phyloP scores from a whole-genome alignment of 1,284 basidiomycete genomes.

The Grifola frondosa region DNA sequence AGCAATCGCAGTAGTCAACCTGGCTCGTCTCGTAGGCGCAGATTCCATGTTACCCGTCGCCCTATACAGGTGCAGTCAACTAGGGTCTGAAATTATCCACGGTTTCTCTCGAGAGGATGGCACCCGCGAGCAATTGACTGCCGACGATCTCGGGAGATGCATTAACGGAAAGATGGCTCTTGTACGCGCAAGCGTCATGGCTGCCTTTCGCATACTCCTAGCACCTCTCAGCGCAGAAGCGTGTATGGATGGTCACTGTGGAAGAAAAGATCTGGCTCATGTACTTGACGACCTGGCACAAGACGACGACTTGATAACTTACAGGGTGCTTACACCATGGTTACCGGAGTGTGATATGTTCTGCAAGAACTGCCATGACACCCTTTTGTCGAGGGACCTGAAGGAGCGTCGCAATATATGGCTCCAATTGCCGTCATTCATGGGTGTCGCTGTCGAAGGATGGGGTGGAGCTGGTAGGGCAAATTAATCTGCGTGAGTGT shows the following conservation, averaged over 20 bases:
- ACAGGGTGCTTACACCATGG: too few relatives aligned
- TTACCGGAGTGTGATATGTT: too few relatives aligned
- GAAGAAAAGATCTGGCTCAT: too few relatives aligned
- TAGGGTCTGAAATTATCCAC: constrained; percentile 3
- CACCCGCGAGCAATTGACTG: constrained; percentile 5
- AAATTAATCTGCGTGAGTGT: too few relatives aligned
- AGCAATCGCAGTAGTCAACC: constrained; percentile 12
- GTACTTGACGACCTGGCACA: too few relatives aligned
- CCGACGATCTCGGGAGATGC: constrained; percentile 7
- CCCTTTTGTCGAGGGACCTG: too few relatives aligned
- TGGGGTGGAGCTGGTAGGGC: too few relatives aligned
- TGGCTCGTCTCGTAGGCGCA: constrained; percentile 10
- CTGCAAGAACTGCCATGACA: too few relatives aligned
- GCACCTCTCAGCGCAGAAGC: too few relatives aligned
- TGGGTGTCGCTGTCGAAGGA: constrained; percentile 8
- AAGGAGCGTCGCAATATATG: constrained; percentile 9
- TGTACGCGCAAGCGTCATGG: constrained; percentile 7
- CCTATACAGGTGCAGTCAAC: constrained; percentile 13
- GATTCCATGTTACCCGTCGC: constrained; percentile 11
- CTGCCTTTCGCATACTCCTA: constrained; percentile 5
- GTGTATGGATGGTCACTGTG: too few relatives aligned
- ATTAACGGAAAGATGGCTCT: constrained; percentile 13
- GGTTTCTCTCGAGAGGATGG: constrained; percentile 8
- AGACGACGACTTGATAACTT: too few relatives aligned
- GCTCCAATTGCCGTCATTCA: constrained; percentile 10